Base-by-base conservation (phyloP, 164 flowering plant species). In the Malania oleifera region DNA sequence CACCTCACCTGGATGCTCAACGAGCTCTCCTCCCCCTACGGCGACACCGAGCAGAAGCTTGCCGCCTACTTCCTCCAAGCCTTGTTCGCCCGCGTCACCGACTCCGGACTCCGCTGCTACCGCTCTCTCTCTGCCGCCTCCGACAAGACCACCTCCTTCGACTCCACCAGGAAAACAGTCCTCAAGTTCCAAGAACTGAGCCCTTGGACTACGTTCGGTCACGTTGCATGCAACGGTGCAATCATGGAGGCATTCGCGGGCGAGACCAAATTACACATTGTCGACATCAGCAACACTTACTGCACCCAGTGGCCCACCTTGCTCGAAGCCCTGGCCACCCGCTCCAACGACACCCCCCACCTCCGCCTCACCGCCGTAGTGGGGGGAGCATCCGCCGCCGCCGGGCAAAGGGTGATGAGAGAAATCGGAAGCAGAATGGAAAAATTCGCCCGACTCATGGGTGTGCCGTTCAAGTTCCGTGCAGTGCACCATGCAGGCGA, bases 231-330 rank as follows among this genome's bases (percentile, higher is more conserved):
- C 26, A 90, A 93, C 59, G 99, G 97, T 2, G 97, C 96, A 2
- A 82, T 93, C 44, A 61, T 93, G 70, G 97, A 90, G 50, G 96
- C 96, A 14, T 65, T 93, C 7, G 96, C 90, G 26, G 97, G 97
- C 0, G 92, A 86, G 57, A 2, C 35, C 50, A 86, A 85, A 53
- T 59, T 93, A 1, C 99, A 93, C 52, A 93, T 93, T 14, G 61
- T 93, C 14, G 99, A 93, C 45, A 65, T 88, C 7, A 83, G 92
- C 66, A 85, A 75, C 73, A 93, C 99, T 0, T 84, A 61, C 48
- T 93, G 97, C 75, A 90, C 99, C n/a, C 99, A 93, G 62, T 93
- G 99, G 99, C 99, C 99, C 17, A 93, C 99, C 45, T 31, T 93
- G 57, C 79, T 93, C 0, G 97, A 93, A 70, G 95, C 99, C 19